Evolutionary conservation across 2,329 filamentous ascomycete species (phyloP).

Genomic region (Teratosphaeria zuluensis): DNA sequence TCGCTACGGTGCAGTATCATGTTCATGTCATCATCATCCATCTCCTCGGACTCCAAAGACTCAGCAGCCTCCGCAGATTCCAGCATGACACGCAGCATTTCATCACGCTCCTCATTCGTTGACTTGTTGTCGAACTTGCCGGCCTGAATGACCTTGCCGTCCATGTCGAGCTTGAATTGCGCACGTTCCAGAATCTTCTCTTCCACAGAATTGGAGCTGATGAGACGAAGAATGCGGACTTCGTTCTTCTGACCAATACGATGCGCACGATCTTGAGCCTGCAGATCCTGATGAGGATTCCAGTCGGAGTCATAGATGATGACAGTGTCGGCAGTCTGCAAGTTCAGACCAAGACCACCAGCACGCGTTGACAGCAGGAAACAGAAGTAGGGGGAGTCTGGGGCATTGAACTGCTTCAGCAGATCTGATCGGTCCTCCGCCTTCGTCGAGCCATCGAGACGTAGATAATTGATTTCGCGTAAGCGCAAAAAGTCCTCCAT

Average conservation of each 20-base stretch:
- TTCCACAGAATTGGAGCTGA: slow-evolving; percentile 94
- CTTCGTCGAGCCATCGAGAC: slow-evolving; percentile 93
- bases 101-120: slow-evolving; percentile 94
- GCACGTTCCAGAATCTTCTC: slow-evolving; percentile 97
- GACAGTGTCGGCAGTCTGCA: slow-evolving; percentile 96
- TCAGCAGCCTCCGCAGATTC: slow-evolving; percentile 65
- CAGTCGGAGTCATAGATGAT: slow-evolving; percentile 99
- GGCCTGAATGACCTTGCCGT: slow-evolving; percentile 97
- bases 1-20: slow-evolving; percentile 86
- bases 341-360: slow-evolving; percentile 90
- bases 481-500: slow-evolving; percentile 97
- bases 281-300: slow-evolving; percentile 98
- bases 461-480: slow-evolving; percentile 73
- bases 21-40: slow-evolving; percentile 97
- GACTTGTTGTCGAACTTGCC: slow-evolving; percentile 99
- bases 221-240: slow-evolving; percentile 88
- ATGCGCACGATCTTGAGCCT: slow-evolving; percentile 98
- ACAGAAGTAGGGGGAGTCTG: slow-evolving; percentile 87
- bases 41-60: slow-evolving; percentile 80
- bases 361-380: slow-evolving; percentile 98
- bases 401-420: slow-evolving; percentile 79
- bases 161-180: slow-evolving; percentile 97
- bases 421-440: slow-evolving; percentile 93
- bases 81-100: slow-evolving; percentile 85
- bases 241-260: slow-evolving; percentile 99